Evolutionary conservation across 2,329 filamentous ascomycete species (phyloP).

Genomic region (Fusarium guadeloupense): DNA sequence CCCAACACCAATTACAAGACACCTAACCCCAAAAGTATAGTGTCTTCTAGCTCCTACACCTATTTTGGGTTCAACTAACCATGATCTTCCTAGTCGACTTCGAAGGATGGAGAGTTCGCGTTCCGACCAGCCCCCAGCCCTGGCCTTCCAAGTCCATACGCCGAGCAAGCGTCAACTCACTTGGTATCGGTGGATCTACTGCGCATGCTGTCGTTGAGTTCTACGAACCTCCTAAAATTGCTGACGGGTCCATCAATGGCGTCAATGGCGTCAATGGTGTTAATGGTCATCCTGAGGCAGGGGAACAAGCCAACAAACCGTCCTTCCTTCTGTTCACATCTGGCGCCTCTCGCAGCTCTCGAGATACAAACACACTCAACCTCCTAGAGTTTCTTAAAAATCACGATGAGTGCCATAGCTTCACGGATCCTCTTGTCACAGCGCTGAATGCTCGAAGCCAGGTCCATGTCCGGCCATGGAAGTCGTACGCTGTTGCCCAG

Average conservation of each 20-base stretch:
- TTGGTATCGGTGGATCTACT: slow-evolving; percentile 58
- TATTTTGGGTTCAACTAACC: slow-evolving; percentile 1
- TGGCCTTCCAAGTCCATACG: slow-evolving; percentile 39
- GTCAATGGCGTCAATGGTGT: not conserved
- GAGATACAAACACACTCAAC: slow-evolving; percentile 28
- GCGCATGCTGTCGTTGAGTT: slow-evolving; percentile 53
- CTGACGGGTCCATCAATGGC: not conserved
- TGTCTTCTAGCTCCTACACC: not conserved
- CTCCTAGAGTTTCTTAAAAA: slow-evolving; percentile 25
- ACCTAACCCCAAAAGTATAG: slow-evolving; percentile 39
- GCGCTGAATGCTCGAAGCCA: slow-evolving; percentile 36
- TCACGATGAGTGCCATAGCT: slow-evolving; percentile 23
- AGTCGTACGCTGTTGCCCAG: slow-evolving; percentile 34
- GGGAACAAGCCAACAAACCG: not conserved
- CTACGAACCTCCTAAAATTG: slow-evolving; percentile 18
- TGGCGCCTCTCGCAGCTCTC: slow-evolving; percentile 28
- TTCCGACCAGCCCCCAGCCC: slow-evolving; percentile 30
- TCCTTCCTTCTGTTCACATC: slow-evolving; percentile 33
- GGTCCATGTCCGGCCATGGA: slow-evolving; percentile 34
- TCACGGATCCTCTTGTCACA: slow-evolving; percentile 22
- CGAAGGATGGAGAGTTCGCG: slow-evolving; percentile 38
- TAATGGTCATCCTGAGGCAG: slow-evolving; percentile 10
- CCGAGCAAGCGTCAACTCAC: slow-evolving; percentile 44
- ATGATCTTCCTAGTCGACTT: slow-evolving; percentile 25
- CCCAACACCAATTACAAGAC: slow-evolving; percentile 40